A percentile compares a stretch with the other conserved stretches of the same genome.
Evolutionary conservation across 768 basidiomycete species (phyloP).

Genomic region (Leccinum aurantiacum): DNA sequence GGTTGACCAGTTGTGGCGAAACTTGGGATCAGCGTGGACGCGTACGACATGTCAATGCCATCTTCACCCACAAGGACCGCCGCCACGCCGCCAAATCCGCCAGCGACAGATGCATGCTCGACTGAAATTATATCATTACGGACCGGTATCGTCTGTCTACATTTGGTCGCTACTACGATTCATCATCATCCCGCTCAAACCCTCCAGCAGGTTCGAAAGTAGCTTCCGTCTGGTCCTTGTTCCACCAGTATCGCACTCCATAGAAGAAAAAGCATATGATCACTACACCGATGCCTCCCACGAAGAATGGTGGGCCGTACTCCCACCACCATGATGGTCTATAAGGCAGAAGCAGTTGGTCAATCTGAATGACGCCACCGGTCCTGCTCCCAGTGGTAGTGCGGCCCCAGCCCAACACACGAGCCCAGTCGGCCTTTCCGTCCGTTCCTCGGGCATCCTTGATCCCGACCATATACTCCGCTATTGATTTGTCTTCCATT

Average conservation of each 20-base stretch:
- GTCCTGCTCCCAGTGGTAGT: constrained; percentile 69
- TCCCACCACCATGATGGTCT: constrained; percentile 81
- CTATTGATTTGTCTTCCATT: constrained; percentile 40
- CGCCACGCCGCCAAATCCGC: constrained; percentile 86
- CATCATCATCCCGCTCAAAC: constrained; percentile 56
- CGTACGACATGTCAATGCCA: not conserved
- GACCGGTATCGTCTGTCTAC: constrained; percentile 16
- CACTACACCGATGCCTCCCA: constrained; percentile 57
- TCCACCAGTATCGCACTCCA: constrained; percentile 70
- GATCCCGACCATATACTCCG: constrained; percentile 62
- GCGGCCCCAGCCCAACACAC: constrained; percentile 71
- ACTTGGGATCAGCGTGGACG: constrained; percentile 8
- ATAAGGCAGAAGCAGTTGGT: constrained; percentile 81
- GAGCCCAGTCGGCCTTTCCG: constrained; percentile 61
- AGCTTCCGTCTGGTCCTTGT: constrained; percentile 72
- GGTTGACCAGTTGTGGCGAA: constrained; percentile 70
- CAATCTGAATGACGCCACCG: constrained; percentile 89
- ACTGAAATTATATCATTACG: not conserved
- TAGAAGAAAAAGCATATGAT: constrained; percentile 71
- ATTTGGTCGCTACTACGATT: constrained; percentile 26
- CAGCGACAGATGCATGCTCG: constrained; percentile 55
- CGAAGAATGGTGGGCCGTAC: constrained; percentile 68
- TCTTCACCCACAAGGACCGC: constrained; percentile 83
- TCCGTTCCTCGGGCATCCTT: constrained; percentile 70
- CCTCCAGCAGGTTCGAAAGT: constrained; percentile 91